A percentile compares a stretch with the other conserved stretches of the same genome.
phyloP scores from a whole-genome alignment of 345 rosid genomes.

The Gossypioides kirkii region DNA sequence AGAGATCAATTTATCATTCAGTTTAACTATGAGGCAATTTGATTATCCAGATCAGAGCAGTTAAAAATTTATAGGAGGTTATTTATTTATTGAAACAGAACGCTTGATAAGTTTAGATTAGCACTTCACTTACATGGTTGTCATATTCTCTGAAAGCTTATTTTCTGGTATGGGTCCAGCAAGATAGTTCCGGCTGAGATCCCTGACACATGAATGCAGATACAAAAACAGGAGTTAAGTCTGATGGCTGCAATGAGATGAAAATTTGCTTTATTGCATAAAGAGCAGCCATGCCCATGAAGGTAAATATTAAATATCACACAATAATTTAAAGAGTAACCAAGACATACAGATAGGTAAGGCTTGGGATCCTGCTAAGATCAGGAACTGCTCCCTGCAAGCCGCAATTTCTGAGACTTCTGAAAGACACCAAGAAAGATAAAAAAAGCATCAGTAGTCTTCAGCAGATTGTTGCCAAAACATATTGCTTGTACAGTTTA shows the following conservation, averaged over 20 bases:
- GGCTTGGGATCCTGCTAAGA: slow-evolving; percentile 52
- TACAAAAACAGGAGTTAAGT: slow-evolving; percentile 7
- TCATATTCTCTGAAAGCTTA: slow-evolving; percentile 51
- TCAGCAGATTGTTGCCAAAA: not conserved
- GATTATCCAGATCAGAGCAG: not conserved
- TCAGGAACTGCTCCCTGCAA: slow-evolving; percentile 69
- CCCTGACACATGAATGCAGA: slow-evolving; percentile 49
- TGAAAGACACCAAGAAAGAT: slow-evolving; percentile 29
- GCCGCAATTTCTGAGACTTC: slow-evolving; percentile 86
- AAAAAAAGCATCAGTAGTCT: slow-evolving; percentile 16
- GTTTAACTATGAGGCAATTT: not conserved
- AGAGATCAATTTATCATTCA: not conserved
- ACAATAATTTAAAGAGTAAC: not conserved
- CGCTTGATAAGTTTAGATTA: not conserved
- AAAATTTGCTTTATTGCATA: not conserved
- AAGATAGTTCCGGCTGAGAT: slow-evolving; percentile 67
- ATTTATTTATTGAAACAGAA: not conserved
- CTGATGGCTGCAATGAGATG: not conserved
- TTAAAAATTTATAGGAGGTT: not conserved
- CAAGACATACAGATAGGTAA: slow-evolving; percentile 60
- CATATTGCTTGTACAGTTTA: not conserved
- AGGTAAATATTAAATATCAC: not conserved
- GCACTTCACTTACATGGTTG: slow-evolving; percentile 54
- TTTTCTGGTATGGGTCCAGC: slow-evolving; percentile 62
- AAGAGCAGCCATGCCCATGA: not conserved